Conservation (phyloP, 306 rosid genomes). For the Dicorynia guianensis region DNA sequence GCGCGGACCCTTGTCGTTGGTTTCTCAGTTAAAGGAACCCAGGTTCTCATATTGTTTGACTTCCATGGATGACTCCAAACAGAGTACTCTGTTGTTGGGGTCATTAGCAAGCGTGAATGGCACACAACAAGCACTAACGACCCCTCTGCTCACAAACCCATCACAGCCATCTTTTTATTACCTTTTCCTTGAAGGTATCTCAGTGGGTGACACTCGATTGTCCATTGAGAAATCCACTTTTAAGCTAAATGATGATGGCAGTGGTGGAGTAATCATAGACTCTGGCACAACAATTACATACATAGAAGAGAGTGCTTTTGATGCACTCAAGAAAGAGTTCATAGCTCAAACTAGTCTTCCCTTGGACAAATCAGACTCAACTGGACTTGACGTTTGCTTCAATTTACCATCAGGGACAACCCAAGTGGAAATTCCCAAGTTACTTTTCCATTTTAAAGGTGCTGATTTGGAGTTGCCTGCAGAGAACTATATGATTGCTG, state of each 20-base stretch:
- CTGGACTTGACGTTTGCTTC: slow-evolving; percentile 81
- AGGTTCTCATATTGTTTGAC: slow-evolving; percentile 83
- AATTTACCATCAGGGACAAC: slow-evolving; percentile 48
- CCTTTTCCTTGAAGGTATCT: slow-evolving; percentile 77
- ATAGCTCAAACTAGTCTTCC: slow-evolving; percentile 58
- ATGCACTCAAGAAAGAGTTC: slow-evolving; percentile 58
- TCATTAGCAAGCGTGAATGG: slow-evolving; percentile 52
- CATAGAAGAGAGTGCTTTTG: slow-evolving; percentile 55
- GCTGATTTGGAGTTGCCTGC: slow-evolving; percentile 76
- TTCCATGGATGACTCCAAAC: slow-evolving; percentile 59
- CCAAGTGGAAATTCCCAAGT: slow-evolving; percentile 59
- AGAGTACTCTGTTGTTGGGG: slow-evolving; percentile 72
- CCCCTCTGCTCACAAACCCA: slow-evolving; percentile 74
- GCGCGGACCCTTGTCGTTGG: slow-evolving; percentile 79
- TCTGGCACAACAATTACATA: slow-evolving; percentile 89
- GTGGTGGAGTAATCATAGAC: slow-evolving; percentile 84
- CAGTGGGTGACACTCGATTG: slow-evolving; percentile 65
- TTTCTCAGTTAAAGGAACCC: slow-evolving; percentile 76
- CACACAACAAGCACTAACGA: slow-evolving; percentile 34
- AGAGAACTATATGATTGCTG: slow-evolving; percentile 70
- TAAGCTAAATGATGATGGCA: slow-evolving; percentile 62
- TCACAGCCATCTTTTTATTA: slow-evolving; percentile 77
- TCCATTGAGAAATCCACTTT: slow-evolving; percentile 57
- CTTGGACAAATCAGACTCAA: slow-evolving; percentile 43
- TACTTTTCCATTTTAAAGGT: slow-evolving; percentile 70